Percentiles rank a stretch among this genome's conserved stretches.
Evolutionary conservation across 1,139 yeast genomes (phyloP).

Genomic region (Saccharomyces hybrid): DNA sequence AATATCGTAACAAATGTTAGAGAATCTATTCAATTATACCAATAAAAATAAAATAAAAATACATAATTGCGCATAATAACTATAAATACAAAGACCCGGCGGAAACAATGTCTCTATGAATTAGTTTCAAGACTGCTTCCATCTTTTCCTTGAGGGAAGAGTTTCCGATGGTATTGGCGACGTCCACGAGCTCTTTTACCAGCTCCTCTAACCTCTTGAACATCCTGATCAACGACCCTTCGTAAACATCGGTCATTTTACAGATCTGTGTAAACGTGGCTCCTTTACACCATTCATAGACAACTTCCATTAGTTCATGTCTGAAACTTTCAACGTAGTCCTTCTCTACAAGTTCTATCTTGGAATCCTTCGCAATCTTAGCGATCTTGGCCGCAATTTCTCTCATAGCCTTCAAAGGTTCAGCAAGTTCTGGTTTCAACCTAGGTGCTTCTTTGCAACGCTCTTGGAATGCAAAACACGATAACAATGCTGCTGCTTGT

Average conservation of each 20-base stretch:
- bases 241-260: constrained; percentile 97
- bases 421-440: constrained; percentile 78
- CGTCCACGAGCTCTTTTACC: constrained; percentile 79
- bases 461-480: constrained; percentile 96
- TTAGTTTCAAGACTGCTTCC: constrained; percentile 76
- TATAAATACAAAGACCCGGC: constrained; percentile 74
- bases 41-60: too few relatives aligned
- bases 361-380: constrained; percentile 79
- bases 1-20: too few relatives aligned
- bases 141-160: constrained; percentile 77
- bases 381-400: constrained; percentile 90
- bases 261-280: constrained; percentile 94
- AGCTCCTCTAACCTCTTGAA: constrained; percentile 91
- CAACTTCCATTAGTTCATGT: constrained; percentile 94
- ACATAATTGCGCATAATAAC: neutral
- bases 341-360: constrained; percentile 80
- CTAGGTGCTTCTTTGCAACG: constrained; percentile 84
- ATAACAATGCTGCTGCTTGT: constrained; percentile 84
- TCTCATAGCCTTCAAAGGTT: constrained; percentile 78
- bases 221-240: constrained; percentile 91
- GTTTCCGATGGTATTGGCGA: constrained; percentile 91
- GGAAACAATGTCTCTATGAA: constrained; percentile 93
- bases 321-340: constrained; percentile 89
- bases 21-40: too few relatives aligned
- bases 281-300: constrained; percentile 93